Conservation (phyloP, 1,284 basidiomycete species). For the Ceratobasidium sp. region DNA sequence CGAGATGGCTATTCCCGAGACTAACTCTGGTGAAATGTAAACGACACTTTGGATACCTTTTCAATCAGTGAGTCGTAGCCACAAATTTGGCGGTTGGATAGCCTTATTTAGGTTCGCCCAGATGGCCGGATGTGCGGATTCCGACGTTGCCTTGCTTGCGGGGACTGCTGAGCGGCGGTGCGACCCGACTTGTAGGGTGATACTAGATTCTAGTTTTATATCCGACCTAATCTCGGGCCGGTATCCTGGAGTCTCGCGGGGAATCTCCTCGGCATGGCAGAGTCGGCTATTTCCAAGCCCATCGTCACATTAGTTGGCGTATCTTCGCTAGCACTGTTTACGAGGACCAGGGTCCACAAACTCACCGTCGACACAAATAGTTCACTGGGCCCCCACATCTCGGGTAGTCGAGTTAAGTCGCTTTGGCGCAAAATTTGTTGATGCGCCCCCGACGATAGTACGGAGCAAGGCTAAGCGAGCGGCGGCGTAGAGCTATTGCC, state of each 20-base stretch:
- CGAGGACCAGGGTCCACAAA: background rate
- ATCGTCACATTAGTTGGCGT: background rate
- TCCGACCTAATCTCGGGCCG: background rate
- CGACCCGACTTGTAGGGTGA: background rate
- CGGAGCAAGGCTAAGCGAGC: constrained; percentile 10
- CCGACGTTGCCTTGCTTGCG: background rate
- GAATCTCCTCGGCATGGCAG: background rate
- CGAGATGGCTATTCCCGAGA: background rate
- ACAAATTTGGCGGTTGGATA: background rate
- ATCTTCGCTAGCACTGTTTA: background rate
- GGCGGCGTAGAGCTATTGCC: background rate
- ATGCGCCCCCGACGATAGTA: constrained; percentile 15
- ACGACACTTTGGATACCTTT: background rate
- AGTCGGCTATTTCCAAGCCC: background rate
- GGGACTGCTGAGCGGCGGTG: background rate
- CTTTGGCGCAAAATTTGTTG: constrained; percentile 29
- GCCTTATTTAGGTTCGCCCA: background rate
- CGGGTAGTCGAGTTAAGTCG: constrained; percentile 16
- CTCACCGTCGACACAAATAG: constrained; percentile 24
- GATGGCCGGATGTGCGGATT: constrained; percentile 6
- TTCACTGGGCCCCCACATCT: background rate
- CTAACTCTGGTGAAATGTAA: constrained; percentile 8
- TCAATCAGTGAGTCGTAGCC: background rate
- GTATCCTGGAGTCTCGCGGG: background rate
- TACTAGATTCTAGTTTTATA: background rate